phyloP scores from a whole-genome alignment of 179 eudicot species.

The Silene coronaria region DNA sequence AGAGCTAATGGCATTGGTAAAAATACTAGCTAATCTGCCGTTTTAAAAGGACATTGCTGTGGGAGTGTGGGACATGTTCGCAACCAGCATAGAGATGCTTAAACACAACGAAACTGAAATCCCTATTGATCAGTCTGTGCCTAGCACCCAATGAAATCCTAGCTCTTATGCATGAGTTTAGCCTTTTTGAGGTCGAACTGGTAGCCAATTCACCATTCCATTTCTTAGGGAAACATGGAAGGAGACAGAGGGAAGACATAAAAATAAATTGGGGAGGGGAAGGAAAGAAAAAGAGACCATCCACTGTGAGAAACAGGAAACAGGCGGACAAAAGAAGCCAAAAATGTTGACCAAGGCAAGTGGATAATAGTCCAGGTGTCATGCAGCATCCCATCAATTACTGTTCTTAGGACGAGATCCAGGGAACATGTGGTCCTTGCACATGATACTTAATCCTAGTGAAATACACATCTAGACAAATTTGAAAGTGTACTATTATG shows the following conservation, averaged over 20 bases:
- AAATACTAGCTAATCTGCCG: slow-evolving; percentile 2
- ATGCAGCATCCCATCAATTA: too few species aligned
- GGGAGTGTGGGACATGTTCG: not conserved
- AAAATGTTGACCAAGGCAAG: too few species aligned
- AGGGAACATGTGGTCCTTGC: too few species aligned
- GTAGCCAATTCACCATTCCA: not conserved
- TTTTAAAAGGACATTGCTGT: not conserved
- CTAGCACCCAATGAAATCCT: not conserved
- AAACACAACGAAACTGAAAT: not conserved
- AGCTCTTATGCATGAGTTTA: not conserved
- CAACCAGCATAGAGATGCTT: not conserved
- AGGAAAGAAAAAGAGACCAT: not conserved
- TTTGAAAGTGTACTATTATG: too few species aligned
- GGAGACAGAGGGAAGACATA: not conserved
- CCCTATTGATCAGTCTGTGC: not conserved
- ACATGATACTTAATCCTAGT: too few species aligned
- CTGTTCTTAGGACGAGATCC: too few species aligned
- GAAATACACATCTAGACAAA: too few species aligned
- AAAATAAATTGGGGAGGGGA: not conserved
- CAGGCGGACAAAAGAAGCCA: too few species aligned
- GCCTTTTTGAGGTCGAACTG: not conserved
- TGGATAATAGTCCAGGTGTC: too few species aligned
- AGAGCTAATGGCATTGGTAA: not conserved
- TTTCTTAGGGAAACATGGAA: not conserved
- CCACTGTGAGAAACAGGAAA: too few species aligned